phyloP scores from a whole-genome alignment of 495 filamentous ascomycete genomes.

The Hyphodiscus hymeniophilus region DNA sequence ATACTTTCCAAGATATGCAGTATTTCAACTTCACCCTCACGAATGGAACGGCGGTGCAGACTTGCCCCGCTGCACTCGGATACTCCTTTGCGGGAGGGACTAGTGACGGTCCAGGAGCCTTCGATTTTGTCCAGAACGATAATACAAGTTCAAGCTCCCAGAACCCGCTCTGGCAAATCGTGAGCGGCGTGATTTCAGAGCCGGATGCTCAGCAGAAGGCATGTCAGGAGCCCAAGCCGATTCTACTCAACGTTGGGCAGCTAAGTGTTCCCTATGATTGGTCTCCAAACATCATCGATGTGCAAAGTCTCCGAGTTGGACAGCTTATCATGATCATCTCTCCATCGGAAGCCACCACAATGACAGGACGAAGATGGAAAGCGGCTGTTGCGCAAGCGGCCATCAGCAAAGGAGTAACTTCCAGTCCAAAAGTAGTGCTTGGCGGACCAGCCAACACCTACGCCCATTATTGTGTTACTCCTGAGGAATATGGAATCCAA shows the following conservation, averaged over 20 bases:
- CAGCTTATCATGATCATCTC: conserved; percentile 82
- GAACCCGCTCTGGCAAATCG: conserved; percentile 77
- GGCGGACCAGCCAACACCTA: conserved; percentile 92
- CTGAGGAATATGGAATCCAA: conserved; percentile 84
- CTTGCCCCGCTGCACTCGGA: conserved; percentile 87
- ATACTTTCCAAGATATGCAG: conserved; percentile 55
- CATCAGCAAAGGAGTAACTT: conserved; percentile 18
- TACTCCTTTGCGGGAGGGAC: conserved; percentile 92
- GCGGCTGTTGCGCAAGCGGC: conserved; percentile 55
- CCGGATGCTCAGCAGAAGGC: conserved; percentile 62
- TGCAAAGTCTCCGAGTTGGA: conserved; percentile 85
- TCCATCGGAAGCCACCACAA: conserved; percentile 85
- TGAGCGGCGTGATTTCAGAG: conserved; percentile 58
- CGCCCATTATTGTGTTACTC: conserved; percentile 83
- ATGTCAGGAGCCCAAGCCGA: conserved; percentile 80
- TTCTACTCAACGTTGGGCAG: conserved; percentile 84
- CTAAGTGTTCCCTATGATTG: conserved; percentile 72
- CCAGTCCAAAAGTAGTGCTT: conserved; percentile 51
- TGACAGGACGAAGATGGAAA: conserved; percentile 89
- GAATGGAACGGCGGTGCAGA: conserved; percentile 64
- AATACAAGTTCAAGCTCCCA: conserved; percentile 49
- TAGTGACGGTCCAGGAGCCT: conserved; percentile 82
- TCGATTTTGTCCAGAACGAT: conserved; percentile 88
- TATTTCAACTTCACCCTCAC: conserved; percentile 58
- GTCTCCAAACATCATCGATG: conserved; percentile 86